Conservation (phyloP, 2,329 filamentous ascomycete genomes). For the Aspergillus latus region DNA sequence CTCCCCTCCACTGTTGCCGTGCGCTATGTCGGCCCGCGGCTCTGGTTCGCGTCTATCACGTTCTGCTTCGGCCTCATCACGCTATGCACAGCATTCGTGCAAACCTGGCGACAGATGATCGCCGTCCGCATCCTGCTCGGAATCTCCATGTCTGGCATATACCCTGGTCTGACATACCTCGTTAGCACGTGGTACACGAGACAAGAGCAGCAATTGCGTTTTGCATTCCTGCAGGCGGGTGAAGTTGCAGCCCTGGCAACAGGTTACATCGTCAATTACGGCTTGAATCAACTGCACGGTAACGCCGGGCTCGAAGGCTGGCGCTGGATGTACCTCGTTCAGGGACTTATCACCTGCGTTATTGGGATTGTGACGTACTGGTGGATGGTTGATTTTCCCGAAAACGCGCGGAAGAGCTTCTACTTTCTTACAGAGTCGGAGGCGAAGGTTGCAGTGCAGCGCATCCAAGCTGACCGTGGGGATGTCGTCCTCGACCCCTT, state of each 20-base stretch:
- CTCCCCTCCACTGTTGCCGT: constrained; percentile 67
- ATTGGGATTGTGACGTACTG: constrained; percentile 63
- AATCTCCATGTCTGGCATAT: constrained; percentile 57
- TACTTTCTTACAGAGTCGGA: constrained; percentile 59
- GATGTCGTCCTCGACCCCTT: constrained; percentile 61
- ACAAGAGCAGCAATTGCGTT: constrained; percentile 65
- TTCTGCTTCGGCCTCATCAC: constrained; percentile 65
- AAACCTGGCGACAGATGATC: constrained; percentile 69
- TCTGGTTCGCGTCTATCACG: constrained; percentile 62
- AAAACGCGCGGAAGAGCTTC: constrained; percentile 58
- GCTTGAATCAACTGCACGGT: constrained; percentile 64
- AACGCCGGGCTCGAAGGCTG: constrained; percentile 59
- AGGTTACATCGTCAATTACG: constrained; percentile 67
- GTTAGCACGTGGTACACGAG: constrained; percentile 62
- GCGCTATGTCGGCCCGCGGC: constrained; percentile 62
- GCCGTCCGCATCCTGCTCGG: constrained; percentile 65
- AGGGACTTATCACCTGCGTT: constrained; percentile 60
- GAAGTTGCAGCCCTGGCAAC: constrained; percentile 66
- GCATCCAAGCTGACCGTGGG: constrained; percentile 62
- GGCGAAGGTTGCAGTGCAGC: constrained; percentile 54
- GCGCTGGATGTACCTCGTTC: constrained; percentile 69
- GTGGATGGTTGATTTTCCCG: constrained; percentile 71
- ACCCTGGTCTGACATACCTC: constrained; percentile 46
- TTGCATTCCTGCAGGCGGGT: constrained; percentile 63
- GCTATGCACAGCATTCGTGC: constrained; percentile 66